These are phyloP conservation scores for Wickerhamiella allomyrinae DNA, from an alignment of 805 yeast genomes.

Conservation along the genomic window DNA sequence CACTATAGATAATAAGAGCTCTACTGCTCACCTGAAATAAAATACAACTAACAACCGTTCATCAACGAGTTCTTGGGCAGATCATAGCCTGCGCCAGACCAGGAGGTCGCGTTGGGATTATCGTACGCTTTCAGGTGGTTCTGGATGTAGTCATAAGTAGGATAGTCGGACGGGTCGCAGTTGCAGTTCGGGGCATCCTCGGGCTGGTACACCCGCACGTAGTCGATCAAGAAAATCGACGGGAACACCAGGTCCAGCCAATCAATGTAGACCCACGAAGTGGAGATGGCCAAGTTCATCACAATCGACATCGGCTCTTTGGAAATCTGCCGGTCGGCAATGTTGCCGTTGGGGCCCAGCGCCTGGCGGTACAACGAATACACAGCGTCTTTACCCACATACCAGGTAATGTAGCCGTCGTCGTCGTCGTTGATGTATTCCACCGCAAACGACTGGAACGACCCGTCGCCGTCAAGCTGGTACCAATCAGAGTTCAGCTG, in stretches of 20 bases:
- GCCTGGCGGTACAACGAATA: constrained; percentile 60
- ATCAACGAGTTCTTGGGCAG: constrained; percentile 50
- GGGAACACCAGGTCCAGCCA: constrained; percentile 76
- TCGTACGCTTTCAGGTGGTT: constrained; percentile 54
- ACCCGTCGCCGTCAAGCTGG: constrained; percentile 28
- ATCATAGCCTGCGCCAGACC: constrained; percentile 62
- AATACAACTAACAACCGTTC: constrained; percentile 30
- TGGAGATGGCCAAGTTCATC: constrained; percentile 79
- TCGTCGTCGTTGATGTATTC: constrained; percentile 63
- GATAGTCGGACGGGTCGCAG: constrained; percentile 78
- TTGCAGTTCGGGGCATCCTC: constrained; percentile 41
- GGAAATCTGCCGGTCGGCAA: constrained; percentile 66
- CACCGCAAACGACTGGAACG: constrained; percentile 61
- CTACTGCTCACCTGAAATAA: too few species aligned
- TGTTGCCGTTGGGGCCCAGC: constrained; percentile 79
- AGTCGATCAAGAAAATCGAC: constrained; percentile 58
- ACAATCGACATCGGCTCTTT: constrained; percentile 89
- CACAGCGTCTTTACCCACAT: constrained; percentile 68
- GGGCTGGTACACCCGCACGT: constrained; percentile 89
- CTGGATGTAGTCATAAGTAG: constrained; percentile 73
- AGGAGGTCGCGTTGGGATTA: constrained; percentile 54
- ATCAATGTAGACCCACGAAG: constrained; percentile 86
- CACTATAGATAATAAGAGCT: too few species aligned
- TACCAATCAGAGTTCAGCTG: constrained; percentile 76
- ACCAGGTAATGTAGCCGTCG: constrained; percentile 72